Percentiles rank a stretch among this genome's conserved stretches.
phyloP scores from a whole-genome alignment of 1,284 basidiomycete species.

The Sporisorium sorghi region DNA sequence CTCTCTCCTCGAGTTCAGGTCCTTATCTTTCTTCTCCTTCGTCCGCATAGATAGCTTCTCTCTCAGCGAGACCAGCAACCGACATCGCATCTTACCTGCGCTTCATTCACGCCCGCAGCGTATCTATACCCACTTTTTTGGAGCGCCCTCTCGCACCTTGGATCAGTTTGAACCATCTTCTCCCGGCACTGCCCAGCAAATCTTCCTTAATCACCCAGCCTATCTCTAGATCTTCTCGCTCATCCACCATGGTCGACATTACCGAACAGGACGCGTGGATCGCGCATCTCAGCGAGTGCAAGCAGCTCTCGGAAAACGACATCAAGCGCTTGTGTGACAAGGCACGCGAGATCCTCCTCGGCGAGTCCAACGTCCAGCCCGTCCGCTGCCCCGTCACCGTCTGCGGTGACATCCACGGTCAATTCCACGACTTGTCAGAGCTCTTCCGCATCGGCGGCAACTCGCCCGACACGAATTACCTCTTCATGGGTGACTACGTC shows the following conservation, averaged over 20 bases:
- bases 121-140: neutral
- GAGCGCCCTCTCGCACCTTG: constrained; percentile 3
- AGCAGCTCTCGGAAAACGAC: constrained; percentile 93
- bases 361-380: constrained; percentile 76
- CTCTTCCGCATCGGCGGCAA: constrained; percentile 99
- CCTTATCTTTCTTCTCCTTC: constrained; percentile 4
- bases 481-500: constrained; percentile 99
- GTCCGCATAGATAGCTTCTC: constrained; percentile 3
- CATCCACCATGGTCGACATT: constrained; percentile 63
- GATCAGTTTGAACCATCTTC: neutral
- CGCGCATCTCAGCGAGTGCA: constrained; percentile 95
- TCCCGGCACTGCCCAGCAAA: neutral
- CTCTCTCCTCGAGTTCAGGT: neutral
- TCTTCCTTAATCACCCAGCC: neutral
- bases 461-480: constrained; percentile 99
- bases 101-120: neutral
- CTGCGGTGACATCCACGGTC: constrained; percentile 89
- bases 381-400: constrained; percentile 81
- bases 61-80: neutral
- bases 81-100: neutral
- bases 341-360: constrained; percentile 97
- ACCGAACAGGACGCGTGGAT: constrained; percentile 78
- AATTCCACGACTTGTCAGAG: constrained; percentile 96
- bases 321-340: constrained; percentile 99
- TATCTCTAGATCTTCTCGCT: constrained; percentile 2